Evolutionary conservation across 1,284 basidiomycete species (phyloP), one percentile per base, ranked within the genome.

Genomic region (Phlebopus sp.): DNA sequence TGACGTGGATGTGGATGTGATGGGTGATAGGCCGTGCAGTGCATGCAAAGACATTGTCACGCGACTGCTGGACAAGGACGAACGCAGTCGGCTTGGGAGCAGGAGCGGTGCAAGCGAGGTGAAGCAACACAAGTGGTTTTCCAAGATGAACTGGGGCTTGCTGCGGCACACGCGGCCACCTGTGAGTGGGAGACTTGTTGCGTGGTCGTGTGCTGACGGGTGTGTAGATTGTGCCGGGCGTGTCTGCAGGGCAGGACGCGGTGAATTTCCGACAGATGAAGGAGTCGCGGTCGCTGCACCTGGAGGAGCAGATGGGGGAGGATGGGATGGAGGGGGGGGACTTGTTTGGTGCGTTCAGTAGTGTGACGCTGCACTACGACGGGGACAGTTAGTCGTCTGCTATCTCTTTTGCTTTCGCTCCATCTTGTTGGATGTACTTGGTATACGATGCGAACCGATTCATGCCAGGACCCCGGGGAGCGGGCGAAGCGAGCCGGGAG

Each of bases 81-180:
- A 99, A 69, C 77, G 81, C 62, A 87, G 84, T 56, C 82, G 96
- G 46, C 70, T 99, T 46, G 96, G 96, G 39, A 92, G 90, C 68
- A 85, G 82, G 67, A 92, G 87, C 53, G 97, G 97, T 34, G 97
- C 97, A 39, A 95, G 92, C 59, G 97, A 99, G 70, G 94, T 99
- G 60, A 99, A 99, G 76, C 88, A 92, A 58, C 95, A 98, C 79
- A 97, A 94, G 69, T 99, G 97, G 97, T 99, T 99, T 73, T 75
- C 78, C 23, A 91, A 90, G 63, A 85, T 97, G 66, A 96, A 92
- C 69, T 99, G 96, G 97, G 97, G 96, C 21, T 75, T 99, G 54
- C 71, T 99, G 64, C 81, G 97, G 56, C 90, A 99, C 72, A 87
- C 84, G 61, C 86, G 86, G 60, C 97, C 96, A 47, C 96, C 97